Evolutionary conservation across 2,329 filamentous ascomycete species (phyloP).

Genomic region (Exophiala mesophila): DNA sequence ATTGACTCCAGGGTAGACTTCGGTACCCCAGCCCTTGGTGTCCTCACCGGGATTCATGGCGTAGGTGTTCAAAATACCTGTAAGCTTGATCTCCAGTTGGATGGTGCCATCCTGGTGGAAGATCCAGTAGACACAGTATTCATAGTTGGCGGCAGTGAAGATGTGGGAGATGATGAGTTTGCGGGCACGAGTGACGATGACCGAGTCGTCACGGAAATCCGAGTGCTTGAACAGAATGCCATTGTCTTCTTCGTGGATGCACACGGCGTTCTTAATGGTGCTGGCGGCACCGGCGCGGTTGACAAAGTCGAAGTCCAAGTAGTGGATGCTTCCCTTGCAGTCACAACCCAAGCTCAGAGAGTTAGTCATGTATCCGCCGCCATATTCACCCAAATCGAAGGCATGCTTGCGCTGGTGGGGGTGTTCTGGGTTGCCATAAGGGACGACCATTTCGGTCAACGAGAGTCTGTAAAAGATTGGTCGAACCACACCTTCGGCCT

Average conservation of each 20-base stretch:
- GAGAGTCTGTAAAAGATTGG: constrained; percentile 86
- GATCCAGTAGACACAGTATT: constrained; percentile 84
- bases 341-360: constrained; percentile 44
- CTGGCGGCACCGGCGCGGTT: constrained; percentile 62
- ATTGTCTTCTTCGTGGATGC: constrained; percentile 88
- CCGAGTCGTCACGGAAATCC: constrained; percentile 85
- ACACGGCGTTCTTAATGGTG: constrained; percentile 88
- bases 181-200: constrained; percentile 77
- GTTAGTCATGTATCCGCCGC: constrained; percentile 47
- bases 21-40: constrained; percentile 79
- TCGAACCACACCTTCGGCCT: constrained; percentile 58
- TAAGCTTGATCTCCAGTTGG: constrained; percentile 86
- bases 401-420: constrained; percentile 47
- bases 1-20: constrained; percentile 87
- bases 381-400: constrained; percentile 45
- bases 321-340: constrained; percentile 87
- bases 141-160: constrained; percentile 94
- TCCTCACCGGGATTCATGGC: constrained; percentile 74
- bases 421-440: constrained; percentile 53
- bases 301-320: constrained; percentile 75
- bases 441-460: constrained; percentile 89
- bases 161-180: constrained; percentile 86
- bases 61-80: constrained; percentile 90
- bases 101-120: constrained; percentile 90
- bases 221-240: constrained; percentile 93